These are phyloP conservation scores for Tulasnella sp. DNA, from an alignment of 768 basidiomycete species.

Conservation along the genomic window DNA sequence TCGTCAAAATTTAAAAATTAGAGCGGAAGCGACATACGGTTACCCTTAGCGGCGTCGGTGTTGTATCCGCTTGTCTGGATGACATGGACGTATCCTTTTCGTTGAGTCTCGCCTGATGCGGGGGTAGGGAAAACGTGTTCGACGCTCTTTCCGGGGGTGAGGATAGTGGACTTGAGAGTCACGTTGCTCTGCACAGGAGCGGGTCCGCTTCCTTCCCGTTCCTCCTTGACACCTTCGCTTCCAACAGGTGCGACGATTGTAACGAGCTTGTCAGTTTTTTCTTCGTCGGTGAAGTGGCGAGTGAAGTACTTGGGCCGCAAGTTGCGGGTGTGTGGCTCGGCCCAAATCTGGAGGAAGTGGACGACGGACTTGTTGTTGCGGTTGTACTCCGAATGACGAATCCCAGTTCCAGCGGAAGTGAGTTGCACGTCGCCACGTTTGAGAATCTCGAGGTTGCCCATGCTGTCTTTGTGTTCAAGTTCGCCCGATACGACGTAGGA, in stretches of 20 bases:
- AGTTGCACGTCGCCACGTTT: conserved; percentile 85
- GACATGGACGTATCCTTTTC: conserved; percentile 77
- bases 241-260: conserved; percentile 69
- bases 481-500: conserved; percentile 74
- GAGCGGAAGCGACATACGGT: not conserved
- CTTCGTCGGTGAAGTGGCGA: conserved; percentile 69
- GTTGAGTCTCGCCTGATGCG: conserved; percentile 25
- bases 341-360: conserved; percentile 69
- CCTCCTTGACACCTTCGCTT: conserved; percentile 47
- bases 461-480: conserved; percentile 65
- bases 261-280: conserved; percentile 68
- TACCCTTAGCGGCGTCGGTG: conserved; percentile 44
- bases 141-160: conserved; percentile 49
- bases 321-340: conserved; percentile 38
- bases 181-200: conserved; percentile 69
- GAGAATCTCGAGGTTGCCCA: conserved; percentile 85
- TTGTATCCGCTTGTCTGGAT: conserved; percentile 82
- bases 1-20: not conserved
- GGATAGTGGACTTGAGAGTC: conserved; percentile 64
- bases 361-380: conserved; percentile 37
- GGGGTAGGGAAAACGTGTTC: conserved; percentile 41
- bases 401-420: conserved; percentile 87
- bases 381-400: conserved; percentile 66
- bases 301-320: conserved; percentile 80
- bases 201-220: conserved; percentile 66